Base-by-base conservation (phyloP, 306 rosid species). In the Nissolia schottii region DNA sequence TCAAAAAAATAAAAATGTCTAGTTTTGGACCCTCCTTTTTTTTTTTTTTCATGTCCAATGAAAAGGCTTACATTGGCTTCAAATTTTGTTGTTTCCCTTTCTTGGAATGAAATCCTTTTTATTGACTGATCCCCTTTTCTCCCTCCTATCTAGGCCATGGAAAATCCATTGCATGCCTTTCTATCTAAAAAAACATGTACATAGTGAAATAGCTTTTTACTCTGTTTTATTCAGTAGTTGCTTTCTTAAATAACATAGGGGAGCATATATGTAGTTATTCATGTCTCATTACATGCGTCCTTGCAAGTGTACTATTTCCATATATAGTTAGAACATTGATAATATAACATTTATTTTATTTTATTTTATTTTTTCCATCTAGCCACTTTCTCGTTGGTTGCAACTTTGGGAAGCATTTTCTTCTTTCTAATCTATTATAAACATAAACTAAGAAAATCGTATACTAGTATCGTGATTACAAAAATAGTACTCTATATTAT, bases 51-150 rank as follows among this genome's bases (percentile, higher is more conserved):
- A 84, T 51, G 71, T 85, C 87, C 80, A 37, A 74, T 76, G 77
- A 61, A 81, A 90, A 84, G 82, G 79, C 82, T 29, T 81, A 69
- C 69, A 75, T 78, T 90, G 88, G 87, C 88, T 84, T 82, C 77
- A 80, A 78, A 67, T 83, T n/a, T 85, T 77, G 78, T 49, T 32
- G 77, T 84, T 74, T 34, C 81, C 86, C 88, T 91, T 91, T 87
- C 88, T 82, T 76, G 86, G 89, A 90, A 83, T 86, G 90, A 62
- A n/a, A 87, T 72, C 86, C 79, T 68, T 80, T 87, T 88, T n/a
- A n/a, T 88, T 91, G 89, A 91, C 95, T 87, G 12, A 53, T 41
- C 88, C n/a, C n/a, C n/a, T n/a, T 80, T 71, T 87, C 85, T 76
- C 53, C 78, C 60, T 27, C 51, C 69, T 71, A 74, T 67, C 71